phyloP scores from a whole-genome alignment of 75 land plant species.

The Cryptomeria japonica region DNA sequence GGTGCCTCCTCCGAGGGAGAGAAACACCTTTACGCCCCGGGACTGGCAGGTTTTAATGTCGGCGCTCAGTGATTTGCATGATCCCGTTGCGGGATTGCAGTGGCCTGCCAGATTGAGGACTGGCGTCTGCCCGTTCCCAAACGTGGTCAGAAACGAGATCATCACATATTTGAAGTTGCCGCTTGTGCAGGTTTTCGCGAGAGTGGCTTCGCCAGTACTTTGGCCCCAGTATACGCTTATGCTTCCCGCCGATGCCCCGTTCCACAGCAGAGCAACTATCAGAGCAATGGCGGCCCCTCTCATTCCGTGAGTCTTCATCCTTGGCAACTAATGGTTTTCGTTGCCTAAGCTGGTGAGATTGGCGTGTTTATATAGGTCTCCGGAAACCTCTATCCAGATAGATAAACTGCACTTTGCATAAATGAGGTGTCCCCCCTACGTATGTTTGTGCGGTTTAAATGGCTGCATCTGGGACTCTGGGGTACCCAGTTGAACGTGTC shows the following conservation, averaged over 20 bases:
- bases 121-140: constrained; percentile 41
- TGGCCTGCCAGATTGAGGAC: constrained; percentile 56
- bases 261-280: no score
- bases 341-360: no score
- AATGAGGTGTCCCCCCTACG: no score
- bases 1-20: constrained; percentile 25
- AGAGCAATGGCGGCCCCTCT: no score
- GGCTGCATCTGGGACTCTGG: no score
- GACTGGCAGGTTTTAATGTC: constrained; percentile 35
- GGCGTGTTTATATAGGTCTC: no score
- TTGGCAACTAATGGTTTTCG: no score
- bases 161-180: constrained; percentile 36
- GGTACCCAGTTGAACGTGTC: no score
- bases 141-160: constrained; percentile 41
- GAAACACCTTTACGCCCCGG: constrained; percentile 39
- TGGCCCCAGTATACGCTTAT: constrained; percentile 54
- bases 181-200: constrained; percentile 25
- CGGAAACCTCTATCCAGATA: no score
- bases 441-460: no score
- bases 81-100: constrained; percentile 29
- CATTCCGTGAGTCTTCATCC: no score
- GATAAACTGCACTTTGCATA: no score
- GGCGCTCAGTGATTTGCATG: constrained; percentile 26
- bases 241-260: neutral
- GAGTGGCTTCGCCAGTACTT: constrained; percentile 32